Evolutionary conservation across 192 early-diverging fungal genomes (phyloP), one percentile per base, ranked within the genome.

Genomic region (Coemansia sp.): DNA sequence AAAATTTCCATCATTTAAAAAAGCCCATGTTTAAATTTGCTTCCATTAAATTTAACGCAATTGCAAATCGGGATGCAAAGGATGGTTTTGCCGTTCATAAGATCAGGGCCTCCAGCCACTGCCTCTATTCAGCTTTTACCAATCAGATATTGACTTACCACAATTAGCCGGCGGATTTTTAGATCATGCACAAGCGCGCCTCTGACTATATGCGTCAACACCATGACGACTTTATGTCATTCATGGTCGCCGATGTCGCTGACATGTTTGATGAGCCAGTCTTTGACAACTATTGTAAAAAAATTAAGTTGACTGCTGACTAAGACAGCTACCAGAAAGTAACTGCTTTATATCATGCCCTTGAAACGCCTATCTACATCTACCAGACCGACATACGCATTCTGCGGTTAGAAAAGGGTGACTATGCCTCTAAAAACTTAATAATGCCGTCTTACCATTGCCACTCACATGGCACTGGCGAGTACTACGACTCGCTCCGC

Each of bases 251-350:
- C 47, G 82, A 94, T 18, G 72, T 82, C 17, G 96, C 93, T 10
- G 89, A 91, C 59, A 84, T 89, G 79, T 85, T 84, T 43, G 80
- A 62, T 40, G 62, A 76, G 45, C 79, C 85, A 18, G 86, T 92
- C 57, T 94, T 86, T 81, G 70, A 74, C 38, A 57, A 67, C 19
- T 91, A 96, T 57, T 96, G 94, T 67, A 53, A 86, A 57, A 82
- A 83, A 24, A 70, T 97, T n/a, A 91, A 91, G 61, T 61, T 64
- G 17, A 92, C 93, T 0, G 91, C 93, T 1, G 81, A 83, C 5
- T 98, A 94, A 94, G 96, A 94, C 62, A 93, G 96, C 9, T 89
- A 98, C 55, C 80, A 87, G 15, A 94, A 98, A 81, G 84, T 96
- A 19, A 73, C 87, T 40, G 96, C 96, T 5, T 65, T 97, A 2